Base-by-base conservation (phyloP, 148 eudicot species). In the Beta vulgaris region DNA sequence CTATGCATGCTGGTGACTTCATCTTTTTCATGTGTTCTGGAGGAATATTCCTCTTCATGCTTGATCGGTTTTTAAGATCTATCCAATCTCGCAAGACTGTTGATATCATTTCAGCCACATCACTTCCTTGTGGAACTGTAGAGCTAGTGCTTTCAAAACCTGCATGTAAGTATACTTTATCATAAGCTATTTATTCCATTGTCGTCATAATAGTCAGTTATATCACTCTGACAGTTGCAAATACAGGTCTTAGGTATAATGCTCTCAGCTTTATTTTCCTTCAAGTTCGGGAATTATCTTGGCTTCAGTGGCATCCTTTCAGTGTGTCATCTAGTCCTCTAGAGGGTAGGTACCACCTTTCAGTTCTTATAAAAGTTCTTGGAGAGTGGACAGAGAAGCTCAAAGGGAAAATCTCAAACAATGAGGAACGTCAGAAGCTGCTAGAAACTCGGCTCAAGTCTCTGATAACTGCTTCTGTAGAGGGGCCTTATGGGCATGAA, bases 401-500 rank as follows among this genome's bases (percentile, higher is more conserved):
- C 18, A 88, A 82, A 65, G 82, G 75, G 6, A 80, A 34, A 42
- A 78, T 90, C 77, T 77, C 85, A 46, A 82, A 73, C 73, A 73
- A 75, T 66, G 65, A 78, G 26, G 68, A 82, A 49, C 77, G 55
- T 39, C 81, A 83, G 69, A 68, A 73, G 43, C 68, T 80, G 46
- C 75, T 58, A 49, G 82, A 74, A 42, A 66, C 85, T 65, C 80
- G 74, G 66, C 77, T 75, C 67, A 79, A 76, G 13, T 68, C 75
- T 13, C 79, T 83, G 68, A 58, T 92, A 11, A 87, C 91, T 25
- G 95, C 88, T 67, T 90, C 89, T 58, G 88, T 90, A 21, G 97
- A 92, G 83, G 95, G 97, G 31, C 97, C 97, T 68, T 92, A 92
- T 46, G 97, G 95, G 60, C 95, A 92, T 78, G 92, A 90, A 75